phyloP scores from a whole-genome alignment of 2,329 filamentous ascomycete species.

The Bertia moriformis region DNA sequence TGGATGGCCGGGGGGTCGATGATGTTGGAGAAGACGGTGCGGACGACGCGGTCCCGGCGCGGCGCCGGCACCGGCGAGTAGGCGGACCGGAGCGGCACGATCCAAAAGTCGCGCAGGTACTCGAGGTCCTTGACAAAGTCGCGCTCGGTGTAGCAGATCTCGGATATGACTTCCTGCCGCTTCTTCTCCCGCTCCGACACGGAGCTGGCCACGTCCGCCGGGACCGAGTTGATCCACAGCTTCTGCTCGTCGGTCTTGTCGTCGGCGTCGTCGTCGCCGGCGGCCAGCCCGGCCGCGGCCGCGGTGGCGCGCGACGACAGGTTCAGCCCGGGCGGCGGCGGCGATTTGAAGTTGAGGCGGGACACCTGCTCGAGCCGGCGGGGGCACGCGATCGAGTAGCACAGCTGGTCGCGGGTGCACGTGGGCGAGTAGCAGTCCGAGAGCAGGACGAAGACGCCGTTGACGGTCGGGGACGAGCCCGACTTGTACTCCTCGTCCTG shows the following conservation, averaged over 20 bases:
- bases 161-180: slow-evolving; percentile 92
- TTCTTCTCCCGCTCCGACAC: slow-evolving; percentile 89
- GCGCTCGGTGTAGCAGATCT: slow-evolving; percentile 95
- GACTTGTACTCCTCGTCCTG: no score
- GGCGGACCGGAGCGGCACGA: slow-evolving; percentile 71
- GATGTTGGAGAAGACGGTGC: slow-evolving; percentile 90
- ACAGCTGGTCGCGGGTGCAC: slow-evolving; percentile 85
- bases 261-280: slow-evolving; percentile 60
- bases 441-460: slow-evolving; percentile 89
- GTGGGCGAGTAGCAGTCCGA: slow-evolving; percentile 98
- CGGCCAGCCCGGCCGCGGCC: slow-evolving; percentile 36
- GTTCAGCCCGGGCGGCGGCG: slow-evolving; percentile 67
- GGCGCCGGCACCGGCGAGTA: slow-evolving; percentile 79
- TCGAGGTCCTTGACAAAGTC: slow-evolving; percentile 99
- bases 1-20: slow-evolving; percentile 73
- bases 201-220: slow-evolving; percentile 82
- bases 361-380: slow-evolving; percentile 88
- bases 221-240: slow-evolving; percentile 97
- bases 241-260: slow-evolving; percentile 84
- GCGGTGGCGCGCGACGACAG: slow-evolving; percentile 36
- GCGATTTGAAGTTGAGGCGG: slow-evolving; percentile 73
- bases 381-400: slow-evolving; percentile 95
- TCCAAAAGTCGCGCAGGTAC: slow-evolving; percentile 97
- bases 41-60: slow-evolving; percentile 76
- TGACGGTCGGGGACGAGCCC: slow-evolving; percentile 59